Percentiles rank a stretch among this genome's conserved stretches.
Evolutionary conservation across 306 rosid genomes (phyloP).

Genomic region (Hippophae rhamnoides): DNA sequence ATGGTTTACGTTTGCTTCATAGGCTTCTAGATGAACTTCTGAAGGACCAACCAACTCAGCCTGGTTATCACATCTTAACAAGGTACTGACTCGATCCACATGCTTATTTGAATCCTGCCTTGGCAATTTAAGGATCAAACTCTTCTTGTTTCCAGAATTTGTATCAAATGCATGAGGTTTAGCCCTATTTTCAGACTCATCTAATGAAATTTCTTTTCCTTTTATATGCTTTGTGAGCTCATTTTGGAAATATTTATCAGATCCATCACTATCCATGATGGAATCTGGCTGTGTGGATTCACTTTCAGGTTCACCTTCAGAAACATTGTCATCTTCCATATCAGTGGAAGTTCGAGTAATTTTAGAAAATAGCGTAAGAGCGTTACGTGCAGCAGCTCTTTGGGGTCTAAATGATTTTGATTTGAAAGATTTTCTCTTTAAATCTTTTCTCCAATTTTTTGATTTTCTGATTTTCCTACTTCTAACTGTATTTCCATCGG

Average conservation of each 20-base stretch:
- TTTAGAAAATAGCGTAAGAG: slow-evolving; percentile 71
- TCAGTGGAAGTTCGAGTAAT: slow-evolving; percentile 69
- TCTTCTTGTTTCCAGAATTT: slow-evolving; percentile 44
- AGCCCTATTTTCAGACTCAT: slow-evolving; percentile 36
- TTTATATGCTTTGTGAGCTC: slow-evolving; percentile 42
- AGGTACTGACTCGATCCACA: slow-evolving; percentile 12
- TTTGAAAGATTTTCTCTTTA: slow-evolving; percentile 52
- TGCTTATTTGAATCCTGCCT: slow-evolving; percentile 41
- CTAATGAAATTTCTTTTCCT: slow-evolving; percentile 59
- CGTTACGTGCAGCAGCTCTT: slow-evolving; percentile 96
- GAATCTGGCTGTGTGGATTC: slow-evolving; percentile 65
- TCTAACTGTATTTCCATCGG: slow-evolving; percentile 44
- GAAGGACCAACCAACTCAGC: slow-evolving; percentile 49
- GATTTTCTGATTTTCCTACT: slow-evolving; percentile 47
- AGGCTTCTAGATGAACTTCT: slow-evolving; percentile 35
- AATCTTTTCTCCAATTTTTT: slow-evolving; percentile 42
- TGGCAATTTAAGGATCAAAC: slow-evolving; percentile 71
- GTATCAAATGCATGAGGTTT: slow-evolving; percentile 32
- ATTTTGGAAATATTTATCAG: slow-evolving; percentile 20
- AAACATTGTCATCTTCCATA: slow-evolving; percentile 72
- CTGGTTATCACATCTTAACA: slow-evolving; percentile 25
- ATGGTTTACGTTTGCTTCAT: slow-evolving; percentile 24
- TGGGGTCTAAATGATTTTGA: slow-evolving; percentile 85
- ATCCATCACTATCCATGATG: slow-evolving; percentile 69
- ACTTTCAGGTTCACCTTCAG: slow-evolving; percentile 67